These are phyloP conservation scores for Gentiana straminea DNA, from an alignment of 257 asterid genomes.

Conservation along the genomic window DNA sequence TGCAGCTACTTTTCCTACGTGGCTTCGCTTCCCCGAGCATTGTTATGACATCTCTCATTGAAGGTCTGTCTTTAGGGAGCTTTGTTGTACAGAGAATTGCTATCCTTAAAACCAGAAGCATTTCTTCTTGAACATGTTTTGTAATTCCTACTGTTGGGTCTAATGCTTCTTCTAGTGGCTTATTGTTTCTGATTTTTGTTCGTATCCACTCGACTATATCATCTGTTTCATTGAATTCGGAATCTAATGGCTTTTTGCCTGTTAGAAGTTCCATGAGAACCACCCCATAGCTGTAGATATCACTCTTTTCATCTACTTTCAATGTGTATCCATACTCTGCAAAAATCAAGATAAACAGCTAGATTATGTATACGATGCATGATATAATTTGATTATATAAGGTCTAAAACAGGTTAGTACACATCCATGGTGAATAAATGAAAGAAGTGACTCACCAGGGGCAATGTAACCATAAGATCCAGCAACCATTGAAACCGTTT, in stretches of 20 bases:
- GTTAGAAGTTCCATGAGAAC: conserved; percentile 62
- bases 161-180: conserved; percentile 24
- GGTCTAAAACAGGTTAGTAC: neutral
- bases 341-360: conserved; percentile 5
- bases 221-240: conserved; percentile 43
- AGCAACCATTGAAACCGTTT: conserved; percentile 69
- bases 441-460: conserved; percentile 44
- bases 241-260: conserved; percentile 49
- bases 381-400: neutral
- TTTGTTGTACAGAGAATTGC: conserved; percentile 37
- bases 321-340: conserved; percentile 62
- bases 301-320: conserved; percentile 61
- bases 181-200: conserved; percentile 24
- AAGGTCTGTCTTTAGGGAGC: conserved; percentile 42
- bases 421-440: neutral
- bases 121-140: conserved; percentile 39
- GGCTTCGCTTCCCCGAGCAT: conserved; percentile 47
- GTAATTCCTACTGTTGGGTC: conserved; percentile 31
- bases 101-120: conserved; percentile 33
- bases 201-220: conserved; percentile 38
- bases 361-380: neutral
- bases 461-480: conserved; percentile 78
- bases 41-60: conserved; percentile 41
- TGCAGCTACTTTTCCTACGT: conserved; percentile 29
- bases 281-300: conserved; percentile 70